These are phyloP conservation scores for Leccinum subgranulosum DNA, from an alignment of 768 basidiomycete species.

Conservation along the genomic window DNA sequence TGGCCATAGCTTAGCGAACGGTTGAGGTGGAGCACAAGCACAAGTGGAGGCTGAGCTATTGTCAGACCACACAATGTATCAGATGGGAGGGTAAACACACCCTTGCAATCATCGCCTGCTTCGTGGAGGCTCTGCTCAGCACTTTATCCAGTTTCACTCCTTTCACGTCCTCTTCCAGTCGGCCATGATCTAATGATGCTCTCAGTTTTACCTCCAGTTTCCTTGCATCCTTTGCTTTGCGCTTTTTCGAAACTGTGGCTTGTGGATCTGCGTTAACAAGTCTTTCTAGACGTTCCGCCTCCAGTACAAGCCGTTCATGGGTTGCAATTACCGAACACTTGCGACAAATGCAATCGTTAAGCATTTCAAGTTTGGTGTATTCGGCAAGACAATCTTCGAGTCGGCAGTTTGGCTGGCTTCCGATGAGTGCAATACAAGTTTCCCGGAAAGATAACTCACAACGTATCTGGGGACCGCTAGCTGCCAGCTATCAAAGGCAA, in stretches of 20 bases:
- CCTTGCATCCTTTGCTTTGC: slow-evolving; percentile 66
- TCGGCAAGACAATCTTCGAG: slow-evolving; percentile 84
- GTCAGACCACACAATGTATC: slow-evolving; percentile 16
- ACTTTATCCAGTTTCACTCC: slow-evolving; percentile 80
- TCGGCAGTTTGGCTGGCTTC: slow-evolving; percentile 53
- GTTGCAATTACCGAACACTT: slow-evolving; percentile 87
- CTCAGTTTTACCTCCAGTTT: slow-evolving; percentile 61
- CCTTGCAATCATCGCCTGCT: slow-evolving; percentile 89
- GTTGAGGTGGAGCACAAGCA: slow-evolving; percentile 88
- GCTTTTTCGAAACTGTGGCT: slow-evolving; percentile 70
- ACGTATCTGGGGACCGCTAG: slow-evolving; percentile 64
- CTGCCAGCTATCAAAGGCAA: slow-evolving; percentile 83
- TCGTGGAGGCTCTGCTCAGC: slow-evolving; percentile 70
- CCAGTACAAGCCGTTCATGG: slow-evolving; percentile 56
- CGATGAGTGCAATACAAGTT: slow-evolving; percentile 7
- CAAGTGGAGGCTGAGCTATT: slow-evolving; percentile 66
- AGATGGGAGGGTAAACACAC: slow-evolving; percentile 36
- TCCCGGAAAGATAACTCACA: slow-evolving; percentile 40
- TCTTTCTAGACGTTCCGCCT: slow-evolving; percentile 54
- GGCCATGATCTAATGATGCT: slow-evolving; percentile 63
- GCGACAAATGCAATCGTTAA: slow-evolving; percentile 91
- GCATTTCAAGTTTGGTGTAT: slow-evolving; percentile 83
- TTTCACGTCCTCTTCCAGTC: slow-evolving; percentile 82
- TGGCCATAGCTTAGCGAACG: slow-evolving; percentile 82
- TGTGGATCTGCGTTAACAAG: slow-evolving; percentile 33